Percentiles rank a stretch among this genome's conserved stretches.
Conservation (phyloP, 345 rosid genomes). For the Murraya koenigii region DNA sequence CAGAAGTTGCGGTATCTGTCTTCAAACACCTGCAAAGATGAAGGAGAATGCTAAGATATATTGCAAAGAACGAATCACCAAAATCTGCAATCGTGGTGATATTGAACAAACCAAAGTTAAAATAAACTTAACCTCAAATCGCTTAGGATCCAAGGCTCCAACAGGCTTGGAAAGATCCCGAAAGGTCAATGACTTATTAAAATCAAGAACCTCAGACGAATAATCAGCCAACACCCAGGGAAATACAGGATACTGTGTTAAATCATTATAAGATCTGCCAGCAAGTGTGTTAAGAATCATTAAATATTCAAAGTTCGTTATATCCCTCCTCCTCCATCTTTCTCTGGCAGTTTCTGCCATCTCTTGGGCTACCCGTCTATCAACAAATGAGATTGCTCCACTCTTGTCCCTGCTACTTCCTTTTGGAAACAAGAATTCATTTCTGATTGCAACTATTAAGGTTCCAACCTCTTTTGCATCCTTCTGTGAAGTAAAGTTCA, state of each 20-base stretch:
- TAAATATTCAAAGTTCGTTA: conserved; percentile 90
- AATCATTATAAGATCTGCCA: conserved; percentile 95
- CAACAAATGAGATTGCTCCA: conserved; percentile 74
- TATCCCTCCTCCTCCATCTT: conserved; percentile 94
- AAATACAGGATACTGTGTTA: conserved; percentile 94
- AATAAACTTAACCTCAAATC: conserved; percentile 74
- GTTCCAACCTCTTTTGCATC: conserved; percentile 90
- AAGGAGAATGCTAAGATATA: conserved; percentile 18
- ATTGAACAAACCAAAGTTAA: background rate
- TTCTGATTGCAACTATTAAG: conserved; percentile 77
- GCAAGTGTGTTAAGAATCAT: conserved; percentile 91
- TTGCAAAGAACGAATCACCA: conserved; percentile 8
- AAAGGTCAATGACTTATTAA: conserved; percentile 88
- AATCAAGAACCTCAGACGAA: conserved; percentile 85
- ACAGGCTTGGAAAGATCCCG: conserved; percentile 98
- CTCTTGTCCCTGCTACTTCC: conserved; percentile 81
- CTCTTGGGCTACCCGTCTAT: conserved; percentile 81
- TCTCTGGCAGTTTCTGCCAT: conserved; percentile 96
- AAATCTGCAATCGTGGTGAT: background rate
- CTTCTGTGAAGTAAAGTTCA: conserved; percentile 74
- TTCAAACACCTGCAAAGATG: conserved; percentile 68
- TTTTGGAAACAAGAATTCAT: conserved; percentile 79
- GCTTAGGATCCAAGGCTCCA: conserved; percentile 85
- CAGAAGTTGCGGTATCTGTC: conserved; percentile 88
- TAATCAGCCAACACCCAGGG: conserved; percentile 97